These are phyloP conservation scores for Coprinopsis strossmayeri DNA, from an alignment of 768 basidiomycete species.

Conservation along the genomic window DNA sequence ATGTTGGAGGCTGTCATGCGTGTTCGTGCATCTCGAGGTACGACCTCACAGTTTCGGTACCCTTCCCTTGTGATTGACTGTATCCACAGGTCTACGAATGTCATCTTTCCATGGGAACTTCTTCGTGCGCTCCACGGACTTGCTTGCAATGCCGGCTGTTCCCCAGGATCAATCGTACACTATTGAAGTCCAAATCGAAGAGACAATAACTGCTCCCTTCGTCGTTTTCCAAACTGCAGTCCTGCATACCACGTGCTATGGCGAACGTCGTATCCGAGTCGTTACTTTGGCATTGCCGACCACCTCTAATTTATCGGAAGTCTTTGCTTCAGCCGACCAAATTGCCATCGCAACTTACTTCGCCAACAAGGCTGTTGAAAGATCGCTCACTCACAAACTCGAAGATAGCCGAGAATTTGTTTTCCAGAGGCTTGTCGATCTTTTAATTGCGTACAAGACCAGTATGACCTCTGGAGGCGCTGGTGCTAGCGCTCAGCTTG, in stretches of 20 bases:
- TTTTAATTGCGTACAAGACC: conserved; percentile 84
- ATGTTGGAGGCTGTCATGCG: conserved; percentile 97
- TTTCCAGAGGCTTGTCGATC: conserved; percentile 77
- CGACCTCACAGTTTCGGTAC: conserved; percentile 1
- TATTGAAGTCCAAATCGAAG: conserved; percentile 94
- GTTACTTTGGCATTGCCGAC: conserved; percentile 84
- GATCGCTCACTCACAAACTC: conserved; percentile 75
- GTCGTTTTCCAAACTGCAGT: conserved; percentile 95
- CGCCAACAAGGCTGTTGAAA: conserved; percentile 91
- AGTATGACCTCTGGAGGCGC: conserved; percentile 94
- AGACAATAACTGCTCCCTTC: conserved; percentile 83
- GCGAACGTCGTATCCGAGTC: conserved; percentile 87
- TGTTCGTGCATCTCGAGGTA: conserved; percentile 93
- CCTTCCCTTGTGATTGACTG: background rate
- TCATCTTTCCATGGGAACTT: conserved; percentile 98
- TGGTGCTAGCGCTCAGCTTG: conserved; percentile 90
- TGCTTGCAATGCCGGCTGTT: conserved; percentile 94
- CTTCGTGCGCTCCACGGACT: conserved; percentile 95
- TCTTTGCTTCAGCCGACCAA: conserved; percentile 89
- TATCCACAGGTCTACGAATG: conserved; percentile 84
- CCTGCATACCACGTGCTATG: conserved; percentile 90
- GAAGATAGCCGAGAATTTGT: conserved; percentile 88
- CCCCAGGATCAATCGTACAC: conserved; percentile 94
- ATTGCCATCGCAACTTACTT: conserved; percentile 78
- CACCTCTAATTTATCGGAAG: conserved; percentile 79